Evolutionary conservation across 2,329 filamentous ascomycete species (phyloP).

Genomic region (Triangularia setosa): DNA sequence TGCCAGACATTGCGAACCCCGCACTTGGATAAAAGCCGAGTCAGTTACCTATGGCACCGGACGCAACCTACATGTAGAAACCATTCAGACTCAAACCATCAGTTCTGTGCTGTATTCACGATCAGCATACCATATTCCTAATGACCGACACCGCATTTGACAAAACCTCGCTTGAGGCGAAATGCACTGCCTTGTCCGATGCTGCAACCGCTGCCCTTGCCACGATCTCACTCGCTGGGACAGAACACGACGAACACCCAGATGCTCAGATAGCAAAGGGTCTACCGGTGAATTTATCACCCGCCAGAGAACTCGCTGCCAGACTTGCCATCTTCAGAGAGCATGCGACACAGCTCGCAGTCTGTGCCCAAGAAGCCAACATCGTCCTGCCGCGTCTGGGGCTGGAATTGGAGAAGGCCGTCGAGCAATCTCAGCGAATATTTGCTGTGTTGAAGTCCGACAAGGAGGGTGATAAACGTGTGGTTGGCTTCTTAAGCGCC

Average conservation of each 20-base stretch:
- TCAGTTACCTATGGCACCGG: background rate
- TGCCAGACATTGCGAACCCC: background rate
- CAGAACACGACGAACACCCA: background rate
- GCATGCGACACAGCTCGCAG: background rate
- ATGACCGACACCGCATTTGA: background rate
- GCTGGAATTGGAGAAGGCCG: background rate
- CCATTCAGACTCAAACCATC: background rate
- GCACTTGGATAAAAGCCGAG: background rate
- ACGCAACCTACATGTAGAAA: background rate
- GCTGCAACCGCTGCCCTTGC: background rate
- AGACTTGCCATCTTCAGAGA: background rate
- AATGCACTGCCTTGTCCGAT: background rate
- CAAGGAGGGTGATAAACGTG: background rate
- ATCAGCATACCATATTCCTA: background rate
- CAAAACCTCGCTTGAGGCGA: background rate
- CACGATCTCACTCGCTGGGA: background rate
- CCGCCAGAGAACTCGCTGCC: background rate
- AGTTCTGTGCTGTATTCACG: background rate
- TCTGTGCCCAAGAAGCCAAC: background rate
- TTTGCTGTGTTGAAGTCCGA: background rate
- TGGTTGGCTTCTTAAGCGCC: background rate
- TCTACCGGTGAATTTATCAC: background rate
- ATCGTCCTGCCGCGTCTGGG: background rate
- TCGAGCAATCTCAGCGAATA: background rate
- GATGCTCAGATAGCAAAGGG: background rate